These are phyloP conservation scores for Begonia loranthoides DNA, from an alignment of 306 rosid species.

Conservation along the genomic window DNA sequence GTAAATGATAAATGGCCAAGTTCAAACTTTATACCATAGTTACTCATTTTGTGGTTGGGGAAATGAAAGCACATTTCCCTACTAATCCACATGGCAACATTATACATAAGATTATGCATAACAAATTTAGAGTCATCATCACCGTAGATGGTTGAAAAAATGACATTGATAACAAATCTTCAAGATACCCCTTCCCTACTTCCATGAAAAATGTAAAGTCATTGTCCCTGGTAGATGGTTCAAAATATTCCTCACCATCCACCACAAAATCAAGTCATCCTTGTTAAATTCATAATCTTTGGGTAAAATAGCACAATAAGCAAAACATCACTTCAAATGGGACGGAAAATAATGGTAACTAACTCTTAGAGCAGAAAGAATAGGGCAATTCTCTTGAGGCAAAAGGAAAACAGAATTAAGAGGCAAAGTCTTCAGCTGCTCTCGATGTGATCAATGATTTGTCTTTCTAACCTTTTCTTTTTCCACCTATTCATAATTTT, in stretches of 20 bases:
- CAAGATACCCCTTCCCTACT: background rate
- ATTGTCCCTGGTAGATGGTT: background rate
- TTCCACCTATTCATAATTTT: too few species aligned
- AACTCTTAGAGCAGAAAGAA: constrained; percentile 7
- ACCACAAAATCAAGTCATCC: background rate
- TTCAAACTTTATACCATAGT: too few species aligned
- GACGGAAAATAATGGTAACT: constrained; percentile 11
- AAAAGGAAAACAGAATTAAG: too few species aligned
- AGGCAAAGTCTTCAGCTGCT: too few species aligned
- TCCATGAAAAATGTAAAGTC: too few species aligned
- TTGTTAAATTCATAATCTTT: constrained; percentile 1
- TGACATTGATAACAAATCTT: background rate
- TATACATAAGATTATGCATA: too few species aligned
- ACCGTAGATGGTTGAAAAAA: background rate
- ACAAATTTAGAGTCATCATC: too few species aligned
- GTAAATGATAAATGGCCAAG: background rate
- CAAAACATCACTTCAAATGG: constrained; percentile 10
- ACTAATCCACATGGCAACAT: background rate
- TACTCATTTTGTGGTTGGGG: background rate
- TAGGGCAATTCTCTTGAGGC: background rate
- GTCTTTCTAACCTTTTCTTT: too few species aligned
- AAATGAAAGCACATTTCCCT: background rate
- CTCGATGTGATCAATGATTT: too few species aligned
- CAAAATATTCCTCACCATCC: constrained; percentile 6
- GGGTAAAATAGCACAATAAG: constrained; percentile 10